A percentile compares a stretch with the other conserved stretches of the same genome.
These are phyloP conservation scores for Kuraishia hungarica DNA, from an alignment of 805 yeast species.

Conservation along the genomic window DNA sequence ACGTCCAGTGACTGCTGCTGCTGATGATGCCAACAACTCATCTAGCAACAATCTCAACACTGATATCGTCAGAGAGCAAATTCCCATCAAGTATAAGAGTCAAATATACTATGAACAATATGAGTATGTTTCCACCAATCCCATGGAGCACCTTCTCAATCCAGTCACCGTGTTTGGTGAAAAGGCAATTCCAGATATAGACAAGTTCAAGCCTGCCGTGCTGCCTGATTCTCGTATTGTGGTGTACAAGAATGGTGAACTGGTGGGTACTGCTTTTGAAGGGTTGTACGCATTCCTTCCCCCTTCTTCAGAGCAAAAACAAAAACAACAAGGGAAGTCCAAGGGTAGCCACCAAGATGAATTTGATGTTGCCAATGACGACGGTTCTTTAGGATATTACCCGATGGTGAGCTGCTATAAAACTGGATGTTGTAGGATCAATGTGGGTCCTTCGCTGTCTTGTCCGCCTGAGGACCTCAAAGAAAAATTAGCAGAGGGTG, in stretches of 20 bases:
- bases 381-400: constrained; percentile 82
- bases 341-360: constrained; percentile 5
- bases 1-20: neutral
- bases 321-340: constrained; percentile 14
- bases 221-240: constrained; percentile 51
- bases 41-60: constrained; percentile 1
- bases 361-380: constrained; percentile 42
- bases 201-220: constrained; percentile 36
- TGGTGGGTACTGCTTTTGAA: constrained; percentile 56
- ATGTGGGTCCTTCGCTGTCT: constrained; percentile 59
- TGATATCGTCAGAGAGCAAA: constrained; percentile 69
- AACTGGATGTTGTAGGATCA: constrained; percentile 67
- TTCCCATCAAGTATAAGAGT: constrained; percentile 76
- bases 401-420: constrained; percentile 82
- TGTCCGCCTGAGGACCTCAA: constrained; percentile 29
- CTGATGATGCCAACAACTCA: constrained; percentile 5
- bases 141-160: constrained; percentile 65
- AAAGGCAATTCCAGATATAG: constrained; percentile 46
- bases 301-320: constrained; percentile 53
- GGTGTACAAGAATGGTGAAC: constrained; percentile 72
- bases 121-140: constrained; percentile 64
- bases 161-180: constrained; percentile 70
- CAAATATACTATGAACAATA: constrained; percentile 77
- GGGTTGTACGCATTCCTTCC: constrained; percentile 72
- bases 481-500: constrained; percentile 12